Percentiles rank a stretch among this genome's conserved stretches.
These are phyloP conservation scores for Kregervanrija delftensis DNA, from an alignment of 805 yeast genomes.

Conservation along the genomic window DNA sequence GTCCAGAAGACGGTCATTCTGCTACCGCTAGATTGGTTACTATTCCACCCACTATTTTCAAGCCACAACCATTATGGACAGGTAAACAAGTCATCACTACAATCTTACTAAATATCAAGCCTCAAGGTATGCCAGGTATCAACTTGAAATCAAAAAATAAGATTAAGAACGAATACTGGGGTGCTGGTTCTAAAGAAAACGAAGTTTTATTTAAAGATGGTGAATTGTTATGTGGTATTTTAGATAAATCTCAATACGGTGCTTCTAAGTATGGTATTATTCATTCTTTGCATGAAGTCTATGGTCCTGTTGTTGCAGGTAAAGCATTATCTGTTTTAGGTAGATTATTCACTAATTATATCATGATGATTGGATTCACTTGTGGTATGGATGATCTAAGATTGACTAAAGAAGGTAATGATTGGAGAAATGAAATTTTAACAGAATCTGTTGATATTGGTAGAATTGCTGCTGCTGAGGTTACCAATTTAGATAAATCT, in stretches of 20 bases:
- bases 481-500: constrained; percentile 67
- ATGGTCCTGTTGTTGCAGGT: constrained; percentile 88
- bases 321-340: constrained; percentile 88
- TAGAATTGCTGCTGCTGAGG: constrained; percentile 89
- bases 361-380: constrained; percentile 87
- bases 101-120: constrained; percentile 81
- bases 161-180: constrained; percentile 94
- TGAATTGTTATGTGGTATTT: constrained; percentile 81
- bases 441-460: constrained; percentile 76
- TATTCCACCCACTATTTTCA: constrained; percentile 80
- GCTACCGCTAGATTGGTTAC: constrained; percentile 60
- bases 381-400: constrained; percentile 99
- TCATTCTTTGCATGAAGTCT: constrained; percentile 92
- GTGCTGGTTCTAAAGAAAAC: constrained; percentile 75
- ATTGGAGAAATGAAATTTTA: constrained; percentile 80
- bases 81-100: constrained; percentile 96
- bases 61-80: constrained; percentile 92
- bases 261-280: constrained; percentile 95
- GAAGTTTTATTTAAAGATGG: constrained; percentile 83
- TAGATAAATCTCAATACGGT: constrained; percentile 98
- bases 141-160: constrained; percentile 80
- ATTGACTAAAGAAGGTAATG: constrained; percentile 84
- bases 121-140: constrained; percentile 83
- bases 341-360: constrained; percentile 88
- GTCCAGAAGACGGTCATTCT: constrained; percentile 97